phyloP scores from a whole-genome alignment of 805 yeast genomes.

The Saccharomyces kudriavzevii region DNA sequence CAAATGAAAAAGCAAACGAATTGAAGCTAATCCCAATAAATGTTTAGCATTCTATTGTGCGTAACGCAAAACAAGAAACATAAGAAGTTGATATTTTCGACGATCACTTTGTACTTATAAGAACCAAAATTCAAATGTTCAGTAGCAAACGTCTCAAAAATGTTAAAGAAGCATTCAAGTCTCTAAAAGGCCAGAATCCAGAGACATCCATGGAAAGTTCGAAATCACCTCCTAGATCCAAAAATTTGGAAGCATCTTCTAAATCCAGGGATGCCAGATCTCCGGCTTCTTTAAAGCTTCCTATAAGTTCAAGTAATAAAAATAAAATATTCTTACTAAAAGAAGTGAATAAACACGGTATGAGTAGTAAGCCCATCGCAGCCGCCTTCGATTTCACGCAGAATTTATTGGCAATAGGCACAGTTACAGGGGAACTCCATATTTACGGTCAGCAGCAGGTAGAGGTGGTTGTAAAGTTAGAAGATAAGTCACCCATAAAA shows the following conservation, averaged over 20 bases:
- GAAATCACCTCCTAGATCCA: slow-evolving; percentile 3
- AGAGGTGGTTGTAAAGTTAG: slow-evolving; percentile 52
- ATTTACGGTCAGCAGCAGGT: slow-evolving; percentile 82
- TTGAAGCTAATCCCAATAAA: not conserved
- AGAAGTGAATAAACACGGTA: slow-evolving; percentile 42
- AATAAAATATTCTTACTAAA: slow-evolving; percentile 26
- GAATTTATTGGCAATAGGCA: slow-evolving; percentile 72
- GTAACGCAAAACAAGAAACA: not conserved
- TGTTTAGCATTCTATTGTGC: not conserved
- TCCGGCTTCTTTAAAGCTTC: not conserved
- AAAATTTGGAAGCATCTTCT: not conserved
- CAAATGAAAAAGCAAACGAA: not conserved
- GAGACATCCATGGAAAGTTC: slow-evolving; percentile 4
- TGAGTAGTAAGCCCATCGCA: slow-evolving; percentile 58
- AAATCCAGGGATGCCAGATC: not conserved
- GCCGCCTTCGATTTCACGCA: slow-evolving; percentile 84
- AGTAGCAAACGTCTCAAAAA: slow-evolving; percentile 28
- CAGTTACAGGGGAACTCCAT: slow-evolving; percentile 60
- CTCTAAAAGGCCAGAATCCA: not conserved
- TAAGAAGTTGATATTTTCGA: not conserved
- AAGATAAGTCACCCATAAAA: slow-evolving; percentile 42
- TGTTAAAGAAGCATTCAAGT: slow-evolving; percentile 30
- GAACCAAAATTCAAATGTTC: slow-evolving; percentile 22
- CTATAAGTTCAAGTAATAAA: not conserved
- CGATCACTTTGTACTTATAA: not conserved